Evolutionary conservation across 2,329 filamentous ascomycete genomes (phyloP), one percentile per base, ranked within the genome.

Genomic region (Thelonectria olida): DNA sequence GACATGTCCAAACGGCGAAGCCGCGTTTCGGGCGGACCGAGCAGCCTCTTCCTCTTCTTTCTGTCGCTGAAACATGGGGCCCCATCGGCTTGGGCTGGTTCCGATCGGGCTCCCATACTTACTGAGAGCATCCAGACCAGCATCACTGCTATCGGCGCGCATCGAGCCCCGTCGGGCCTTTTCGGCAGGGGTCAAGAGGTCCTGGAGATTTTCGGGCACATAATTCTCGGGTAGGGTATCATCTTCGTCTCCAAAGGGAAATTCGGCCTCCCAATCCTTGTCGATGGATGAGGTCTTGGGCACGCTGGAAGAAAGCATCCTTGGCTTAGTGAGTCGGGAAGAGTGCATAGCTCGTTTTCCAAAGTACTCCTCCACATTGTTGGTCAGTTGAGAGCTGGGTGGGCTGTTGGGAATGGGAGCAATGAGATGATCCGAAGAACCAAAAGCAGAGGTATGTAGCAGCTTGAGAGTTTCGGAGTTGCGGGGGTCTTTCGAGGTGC

Each of bases 241-340:
- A 39, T 97, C 93, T 72, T 97, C 94, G 75, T 97, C 92, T 70
- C 82, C 72, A 68, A 96, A 95, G 27, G 90, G 86, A 71, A 96
- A 96, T 57, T 86, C 84, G 57, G 82, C 76, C 49, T 88, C 86
- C 88, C 88, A 90, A 68, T 90, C 88, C 57, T 82, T 82, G 66
- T 90, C 87, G 23, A 86, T 89, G 77, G 73, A 89, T 78, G 70
- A 27, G 12, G 53, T 88, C 80, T 81, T 88, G 64, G 88, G 88
- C 82, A 88, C 72, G 85, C 91, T 85, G 84, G 91, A 75, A 85
- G 90, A 82, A 79, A 92, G 76, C 82, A 87, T 70, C 77, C 89
- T 82, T 81, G 93, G 78, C 87, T 93, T 81, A 73, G 87, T 66
- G 81, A 88, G 84, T 78, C 88, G 79, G 79, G 90, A 82, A 75